phyloP scores from a whole-genome alignment of 169 alveolate genomes.

The Eimeria falciformis region DNA sequence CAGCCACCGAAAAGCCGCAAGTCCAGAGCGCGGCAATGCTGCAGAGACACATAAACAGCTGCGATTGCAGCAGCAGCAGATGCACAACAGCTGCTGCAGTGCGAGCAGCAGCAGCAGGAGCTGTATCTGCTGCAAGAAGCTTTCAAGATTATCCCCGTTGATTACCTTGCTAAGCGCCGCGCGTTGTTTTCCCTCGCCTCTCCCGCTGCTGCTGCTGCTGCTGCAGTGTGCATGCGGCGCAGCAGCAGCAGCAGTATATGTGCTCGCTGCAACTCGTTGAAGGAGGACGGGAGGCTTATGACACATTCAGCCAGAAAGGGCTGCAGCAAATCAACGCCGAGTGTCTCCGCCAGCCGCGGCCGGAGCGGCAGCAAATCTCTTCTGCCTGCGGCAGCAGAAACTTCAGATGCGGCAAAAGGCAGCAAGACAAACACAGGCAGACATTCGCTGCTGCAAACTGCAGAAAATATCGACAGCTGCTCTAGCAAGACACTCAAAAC shows the following conservation, averaged over 20 bases:
- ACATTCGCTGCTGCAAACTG: conserved; percentile 52
- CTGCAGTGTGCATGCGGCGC: conserved; percentile 39
- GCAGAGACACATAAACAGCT: conserved; percentile 1
- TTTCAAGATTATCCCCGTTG: too few species aligned
- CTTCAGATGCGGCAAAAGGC: conserved; percentile 19
- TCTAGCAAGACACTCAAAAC: conserved; percentile 17
- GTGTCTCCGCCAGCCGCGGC: conserved; percentile 50
- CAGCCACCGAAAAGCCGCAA: conserved; percentile 57
- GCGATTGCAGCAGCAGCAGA: background rate
- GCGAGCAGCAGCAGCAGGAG: conserved; percentile 30
- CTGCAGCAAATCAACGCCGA: conserved; percentile 45
- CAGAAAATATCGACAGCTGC: conserved; percentile 52
- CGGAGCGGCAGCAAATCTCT: conserved; percentile 49
- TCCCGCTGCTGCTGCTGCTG: conserved; percentile 8
- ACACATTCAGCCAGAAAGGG: conserved; percentile 27
- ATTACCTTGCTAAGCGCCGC: conserved; percentile 4
- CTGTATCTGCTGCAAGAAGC: background rate
- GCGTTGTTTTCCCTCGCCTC: background rate
- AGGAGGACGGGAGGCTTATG: background rate
- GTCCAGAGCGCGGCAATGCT: conserved; percentile 42
- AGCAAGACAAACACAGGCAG: conserved; percentile 37
- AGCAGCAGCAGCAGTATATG: conserved; percentile 49
- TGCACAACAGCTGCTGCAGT: conserved; percentile 8
- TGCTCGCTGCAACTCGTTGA: conserved; percentile 45
- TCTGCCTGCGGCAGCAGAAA: conserved; percentile 23